phyloP scores from a whole-genome alignment of 2,329 filamentous ascomycete species.

The Zasmidium cellare region DNA sequence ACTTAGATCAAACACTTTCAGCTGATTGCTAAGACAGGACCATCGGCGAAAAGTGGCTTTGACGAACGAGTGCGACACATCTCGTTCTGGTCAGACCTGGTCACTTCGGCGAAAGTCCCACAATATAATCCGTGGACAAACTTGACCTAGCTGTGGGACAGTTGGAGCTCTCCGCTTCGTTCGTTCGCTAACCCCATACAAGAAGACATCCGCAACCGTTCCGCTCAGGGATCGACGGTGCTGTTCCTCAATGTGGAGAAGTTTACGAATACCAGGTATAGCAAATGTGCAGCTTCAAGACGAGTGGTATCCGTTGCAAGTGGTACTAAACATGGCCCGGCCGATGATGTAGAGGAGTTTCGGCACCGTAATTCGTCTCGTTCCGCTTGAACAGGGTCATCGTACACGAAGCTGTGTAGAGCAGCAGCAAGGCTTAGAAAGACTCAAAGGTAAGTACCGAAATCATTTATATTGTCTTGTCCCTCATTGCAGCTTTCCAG shows the following conservation, averaged over 20 bases:
- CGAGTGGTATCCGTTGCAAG: neutral
- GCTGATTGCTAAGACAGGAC: neutral
- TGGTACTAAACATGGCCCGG: no score
- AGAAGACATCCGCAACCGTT: neutral
- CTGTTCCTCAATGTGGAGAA: neutral
- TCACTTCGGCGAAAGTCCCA: no score
- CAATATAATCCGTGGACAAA: no score
- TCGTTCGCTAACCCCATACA: neutral
- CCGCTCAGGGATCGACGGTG: neutral
- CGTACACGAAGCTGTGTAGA: neutral
- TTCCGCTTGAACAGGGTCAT: no score
- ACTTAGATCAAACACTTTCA: neutral
- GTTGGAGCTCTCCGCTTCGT: no score
- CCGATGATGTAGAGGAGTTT: no score
- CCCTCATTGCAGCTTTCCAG: neutral
- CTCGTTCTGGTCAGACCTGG: neutral
- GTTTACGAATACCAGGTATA: neutral
- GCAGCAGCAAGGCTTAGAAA: neutral
- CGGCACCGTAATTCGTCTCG: no score
- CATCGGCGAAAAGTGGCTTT: neutral
- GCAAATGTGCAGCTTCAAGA: neutral
- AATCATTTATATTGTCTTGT: neutral
- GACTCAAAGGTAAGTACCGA: neutral
- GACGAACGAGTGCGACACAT: neutral
- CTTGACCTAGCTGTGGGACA: no score